These are phyloP conservation scores for Salix suchowensis DNA, from an alignment of 345 rosid species.

Conservation along the genomic window DNA sequence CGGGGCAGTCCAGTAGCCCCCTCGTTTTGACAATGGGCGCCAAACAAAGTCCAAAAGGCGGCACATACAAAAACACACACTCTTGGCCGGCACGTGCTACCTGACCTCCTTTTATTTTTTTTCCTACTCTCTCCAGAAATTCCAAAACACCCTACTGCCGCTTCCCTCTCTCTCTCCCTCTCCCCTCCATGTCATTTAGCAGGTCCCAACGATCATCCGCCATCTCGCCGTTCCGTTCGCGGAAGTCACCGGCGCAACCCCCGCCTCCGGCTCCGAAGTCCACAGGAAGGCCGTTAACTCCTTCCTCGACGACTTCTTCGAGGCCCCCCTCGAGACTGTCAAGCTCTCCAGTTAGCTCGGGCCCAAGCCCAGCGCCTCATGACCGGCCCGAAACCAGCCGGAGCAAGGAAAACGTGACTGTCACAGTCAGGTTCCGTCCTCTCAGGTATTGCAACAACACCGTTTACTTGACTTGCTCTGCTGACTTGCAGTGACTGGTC, in stretches of 20 bases:
- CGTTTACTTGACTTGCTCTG: neutral
- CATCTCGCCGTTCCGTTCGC: conserved; percentile 83
- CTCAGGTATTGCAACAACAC: conserved; percentile 46
- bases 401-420: conserved; percentile 68
- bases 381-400: conserved; percentile 37
- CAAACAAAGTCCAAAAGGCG: conserved; percentile 31
- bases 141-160: neutral
- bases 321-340: conserved; percentile 48
- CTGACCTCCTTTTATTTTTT: neutral
- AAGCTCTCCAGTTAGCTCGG: conserved; percentile 32
- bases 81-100: conserved; percentile 21
- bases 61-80: conserved; percentile 7
- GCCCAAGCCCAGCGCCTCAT: conserved; percentile 33
- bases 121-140: neutral
- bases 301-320: conserved; percentile 37
- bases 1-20: too few relatives aligned
- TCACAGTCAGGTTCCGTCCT: conserved; percentile 79
- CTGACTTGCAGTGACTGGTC: conserved; percentile 4
- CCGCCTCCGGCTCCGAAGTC: conserved; percentile 28
- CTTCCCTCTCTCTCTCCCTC: neutral
- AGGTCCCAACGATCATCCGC: conserved; percentile 56
- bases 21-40: conserved; percentile 18
- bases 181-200: conserved; percentile 44
- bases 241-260: conserved; percentile 46
- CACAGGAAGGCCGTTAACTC: conserved; percentile 40